Conservation (phyloP, 2,329 filamentous ascomycete genomes). For the Ramularia endophylla region DNA sequence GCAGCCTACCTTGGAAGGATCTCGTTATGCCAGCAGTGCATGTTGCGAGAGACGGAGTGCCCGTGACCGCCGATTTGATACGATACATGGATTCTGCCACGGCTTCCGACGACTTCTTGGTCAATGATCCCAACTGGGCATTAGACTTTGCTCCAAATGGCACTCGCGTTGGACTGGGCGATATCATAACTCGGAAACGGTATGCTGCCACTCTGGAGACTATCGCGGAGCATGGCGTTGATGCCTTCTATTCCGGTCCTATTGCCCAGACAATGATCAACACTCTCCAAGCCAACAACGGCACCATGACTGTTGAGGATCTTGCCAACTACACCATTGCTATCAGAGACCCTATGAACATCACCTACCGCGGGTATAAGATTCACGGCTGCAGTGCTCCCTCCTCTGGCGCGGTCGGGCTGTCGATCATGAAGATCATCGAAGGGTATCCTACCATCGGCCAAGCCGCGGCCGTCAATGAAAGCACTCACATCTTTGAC, state of each 20-base stretch:
- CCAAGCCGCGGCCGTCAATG: conserved; percentile 49
- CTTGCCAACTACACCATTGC: conserved; percentile 66
- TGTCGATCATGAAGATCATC: conserved; percentile 75
- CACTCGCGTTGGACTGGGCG: conserved; percentile 62
- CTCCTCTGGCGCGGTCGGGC: conserved; percentile 67
- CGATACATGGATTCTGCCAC: conserved; percentile 61
- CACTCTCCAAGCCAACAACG: conserved; percentile 61
- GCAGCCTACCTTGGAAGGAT: conserved; percentile 49
- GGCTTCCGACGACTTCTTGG: conserved; percentile 58
- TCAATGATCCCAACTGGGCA: conserved; percentile 72
- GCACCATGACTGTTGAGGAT: conserved; percentile 81
- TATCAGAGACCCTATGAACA: conserved; percentile 54
- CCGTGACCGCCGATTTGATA: conserved; percentile 66
- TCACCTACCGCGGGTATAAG: conserved; percentile 57
- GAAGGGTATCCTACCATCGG: conserved; percentile 67
- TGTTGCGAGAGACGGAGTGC: conserved; percentile 68
- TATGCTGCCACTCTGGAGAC: conserved; percentile 74
- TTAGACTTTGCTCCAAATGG: conserved; percentile 85
- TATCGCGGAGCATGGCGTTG: conserved; percentile 66
- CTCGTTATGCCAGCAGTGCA: conserved; percentile 69
- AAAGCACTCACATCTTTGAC: conserved; percentile 75
- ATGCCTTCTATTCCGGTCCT: conserved; percentile 67
- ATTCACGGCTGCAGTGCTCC: conserved; percentile 68
- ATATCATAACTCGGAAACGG: conserved; percentile 71
- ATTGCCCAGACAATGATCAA: conserved; percentile 70